Evolutionary conservation across 1,139 yeast genomes (phyloP), one percentile per base, ranked within the genome.

Genomic region (Yamadazyma blattariae): DNA sequence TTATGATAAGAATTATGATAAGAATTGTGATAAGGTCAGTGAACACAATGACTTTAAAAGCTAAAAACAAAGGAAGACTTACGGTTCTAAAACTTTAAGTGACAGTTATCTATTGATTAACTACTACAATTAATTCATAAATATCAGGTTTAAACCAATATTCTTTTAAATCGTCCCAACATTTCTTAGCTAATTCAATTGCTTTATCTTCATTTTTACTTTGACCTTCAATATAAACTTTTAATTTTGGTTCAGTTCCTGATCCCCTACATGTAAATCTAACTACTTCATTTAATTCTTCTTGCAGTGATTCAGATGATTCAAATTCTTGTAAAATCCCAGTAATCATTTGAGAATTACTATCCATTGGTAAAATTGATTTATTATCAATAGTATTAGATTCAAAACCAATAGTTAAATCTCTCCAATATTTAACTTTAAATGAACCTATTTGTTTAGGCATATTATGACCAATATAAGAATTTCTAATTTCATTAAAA

Each of bases 181-280:
- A 83, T 20, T 64, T 59, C 10, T 59, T 57, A 0, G 95, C 92
- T 10, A 82, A 53, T 0, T 36, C 45, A 2, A 48, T 42, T 0
- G 96, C 87, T 5, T 55, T 49, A 2, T 46, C 52, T 31, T 73
- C 82, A 9, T 50, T 46, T 5, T 45, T 39, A 0, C 86, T 73
- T 27, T 59, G 61, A 0, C 95, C 95, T 55, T 92, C 97, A 29
- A 92, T 82, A 59, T 92, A 92, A 1, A 90, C 87, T 57, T 92
- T 92, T 42, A 92, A 66, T 53, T 92, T 92, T 3, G 97, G 97
- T 55, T 92, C 98, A 0, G 98, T 92, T 8, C 98, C 98, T 4
- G 96, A 87, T 0, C 97, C 97, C 34, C 98, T 71, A 33, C 87
- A 80, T 0, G 97, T 90, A 54, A 90, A 82, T 28, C 96, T 64